Evolutionary conservation across 129 eudicot genomes (phyloP), one percentile per base, ranked within the genome.

Genomic region (Mikania micrantha): DNA sequence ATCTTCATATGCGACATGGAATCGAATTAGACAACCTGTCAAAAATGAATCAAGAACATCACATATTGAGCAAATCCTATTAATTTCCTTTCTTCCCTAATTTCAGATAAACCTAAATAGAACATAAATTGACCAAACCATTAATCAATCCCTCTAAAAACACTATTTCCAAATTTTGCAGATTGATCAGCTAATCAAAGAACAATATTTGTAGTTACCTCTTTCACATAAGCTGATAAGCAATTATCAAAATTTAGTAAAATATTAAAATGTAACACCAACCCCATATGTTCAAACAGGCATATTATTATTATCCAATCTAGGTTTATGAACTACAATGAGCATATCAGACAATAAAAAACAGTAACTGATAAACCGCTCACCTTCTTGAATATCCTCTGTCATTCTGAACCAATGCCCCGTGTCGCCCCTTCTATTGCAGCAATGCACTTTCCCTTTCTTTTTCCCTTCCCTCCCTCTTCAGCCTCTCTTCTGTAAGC

Each of bases 401-500:
- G 21, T 67, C 90, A 40, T 56, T 63, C 45, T 22, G 64, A 8
- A 9, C 66, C 15, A 44, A 29, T 7, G 75, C 54, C 64, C 76
- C 78, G 8, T 68, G 71, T 10, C 73, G 64, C 1, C 72, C 45
- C 72, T 78, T 80, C 68, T 59, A 70, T 52, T 42, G 45, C 28
- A 88, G 25, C 87, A 93, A 80, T 19, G 86, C 95, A 54, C 84
- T 72, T 66, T 75, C 88, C 66, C 99, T 83, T 66, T 87, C 96
- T 74, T 83, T 93, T 71, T 93, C 99, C 32, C 60, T 80, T 35
- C 74, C 85, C 79, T 93, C 99, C 29, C 99, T 84, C 80, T 83
- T 86, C 85, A 93, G 75, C 82, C 99, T 76, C 80, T 93, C 99
- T 70, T 84, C 96, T 64, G 96, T 79, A 76, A 93, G 69, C 81